A percentile compares a stretch with the other conserved stretches of the same genome.
These are phyloP conservation scores for Ustilago curta DNA, from an alignment of 1,284 basidiomycete species.

Conservation along the genomic window DNA sequence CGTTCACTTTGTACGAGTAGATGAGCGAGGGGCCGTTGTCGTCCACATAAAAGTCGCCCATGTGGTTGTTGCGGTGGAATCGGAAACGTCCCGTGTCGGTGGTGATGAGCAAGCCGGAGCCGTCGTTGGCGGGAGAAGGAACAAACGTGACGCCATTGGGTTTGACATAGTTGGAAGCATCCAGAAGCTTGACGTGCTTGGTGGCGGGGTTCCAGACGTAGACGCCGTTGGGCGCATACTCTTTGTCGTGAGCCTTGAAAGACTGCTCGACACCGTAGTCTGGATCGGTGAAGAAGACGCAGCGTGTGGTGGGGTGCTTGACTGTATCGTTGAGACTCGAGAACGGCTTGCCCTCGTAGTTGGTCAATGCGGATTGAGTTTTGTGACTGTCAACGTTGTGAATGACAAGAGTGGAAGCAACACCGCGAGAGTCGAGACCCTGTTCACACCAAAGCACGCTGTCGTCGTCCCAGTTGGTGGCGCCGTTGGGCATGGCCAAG, in stretches of 20 bases:
- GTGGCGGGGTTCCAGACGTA: conserved; percentile 46
- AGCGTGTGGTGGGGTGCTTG: conserved; percentile 41
- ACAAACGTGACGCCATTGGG: conserved; percentile 55
- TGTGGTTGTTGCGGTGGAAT: conserved; percentile 30
- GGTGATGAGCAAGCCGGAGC: conserved; percentile 37
- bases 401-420: conserved; percentile 33
- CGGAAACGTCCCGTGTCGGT: conserved; percentile 49
- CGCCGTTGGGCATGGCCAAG: conserved; percentile 44
- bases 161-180: conserved; percentile 39
- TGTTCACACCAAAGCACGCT: conserved; percentile 55
- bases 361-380: conserved; percentile 12
- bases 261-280: conserved; percentile 57
- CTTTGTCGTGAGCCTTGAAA: conserved; percentile 30
- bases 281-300: conserved; percentile 55
- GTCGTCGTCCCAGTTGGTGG: conserved; percentile 40
- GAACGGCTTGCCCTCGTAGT: conserved; percentile 40
- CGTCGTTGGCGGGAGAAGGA: conserved; percentile 32
- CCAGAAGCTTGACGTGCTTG: conserved; percentile 35
- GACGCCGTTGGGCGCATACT: conserved; percentile 52
- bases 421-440: conserved; percentile 27
- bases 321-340: conserved; percentile 56
- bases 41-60: conserved; percentile 48
- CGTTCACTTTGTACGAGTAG: conserved; percentile 38
- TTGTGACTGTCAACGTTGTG: conserved; percentile 23
- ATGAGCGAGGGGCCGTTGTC: conserved; percentile 28